phyloP scores from a whole-genome alignment of 78 protist species.

The Abeoforma whisleri region DNA sequence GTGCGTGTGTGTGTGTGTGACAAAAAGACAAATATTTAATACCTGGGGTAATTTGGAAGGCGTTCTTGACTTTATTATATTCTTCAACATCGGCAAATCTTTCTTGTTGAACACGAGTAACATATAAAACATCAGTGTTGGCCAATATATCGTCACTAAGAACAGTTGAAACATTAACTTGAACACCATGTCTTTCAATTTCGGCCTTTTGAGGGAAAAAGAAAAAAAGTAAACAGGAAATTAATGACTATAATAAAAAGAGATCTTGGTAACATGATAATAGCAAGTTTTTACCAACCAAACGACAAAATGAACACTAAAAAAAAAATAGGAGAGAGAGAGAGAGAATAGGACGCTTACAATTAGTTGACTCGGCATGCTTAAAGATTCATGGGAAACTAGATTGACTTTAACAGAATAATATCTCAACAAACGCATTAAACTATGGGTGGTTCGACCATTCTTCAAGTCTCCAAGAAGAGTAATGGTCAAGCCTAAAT shows the following conservation, averaged over 20 bases:
- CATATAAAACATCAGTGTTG: slow-evolving; percentile 77
- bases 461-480: slow-evolving; percentile 82
- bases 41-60: too few relatives aligned
- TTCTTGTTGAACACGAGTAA: slow-evolving; percentile 82
- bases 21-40: too few relatives aligned
- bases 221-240: too few relatives aligned
- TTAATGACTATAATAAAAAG: too few relatives aligned
- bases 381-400: slow-evolving; percentile 45
- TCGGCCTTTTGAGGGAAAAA: slow-evolving; percentile 42
- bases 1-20: too few relatives aligned
- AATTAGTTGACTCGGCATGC: too few relatives aligned
- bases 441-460: slow-evolving; percentile 64
- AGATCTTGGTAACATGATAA: too few relatives aligned
- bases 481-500: slow-evolving; percentile 67
- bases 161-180: neutral
- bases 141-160: slow-evolving; percentile 49
- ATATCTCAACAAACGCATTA: slow-evolving; percentile 54
- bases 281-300: too few relatives aligned
- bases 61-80: too few relatives aligned
- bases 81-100: neutral
- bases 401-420: slow-evolving; percentile 55
- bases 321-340: neutral
- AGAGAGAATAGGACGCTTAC: too few relatives aligned
- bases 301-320: neutral
- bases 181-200: slow-evolving; percentile 40